phyloP scores from a whole-genome alignment of 164 flowering plant genomes.

The Pachysandra terminalis region DNA sequence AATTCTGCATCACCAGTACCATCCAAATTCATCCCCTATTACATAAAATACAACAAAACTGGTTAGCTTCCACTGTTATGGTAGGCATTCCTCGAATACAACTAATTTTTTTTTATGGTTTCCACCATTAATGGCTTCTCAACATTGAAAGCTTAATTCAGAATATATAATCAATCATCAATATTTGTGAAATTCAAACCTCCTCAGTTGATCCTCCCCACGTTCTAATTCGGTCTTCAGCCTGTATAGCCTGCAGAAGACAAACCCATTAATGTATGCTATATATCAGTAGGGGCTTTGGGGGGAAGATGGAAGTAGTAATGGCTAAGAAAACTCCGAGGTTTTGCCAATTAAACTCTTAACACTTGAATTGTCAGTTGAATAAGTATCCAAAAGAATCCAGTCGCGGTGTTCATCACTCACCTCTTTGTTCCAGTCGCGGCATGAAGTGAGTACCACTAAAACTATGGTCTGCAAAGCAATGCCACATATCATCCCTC shows the following conservation, averaged over 20 bases:
- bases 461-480: slow-evolving; percentile 50
- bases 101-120: too few relatives aligned
- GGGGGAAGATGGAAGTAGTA: background rate
- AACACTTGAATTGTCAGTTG: background rate
- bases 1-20: too few relatives aligned
- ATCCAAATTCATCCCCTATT: too few relatives aligned
- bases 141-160: too few relatives aligned
- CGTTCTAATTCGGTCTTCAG: slow-evolving; percentile 44
- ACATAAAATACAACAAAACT: too few relatives aligned
- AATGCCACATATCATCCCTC: slow-evolving; percentile 63
- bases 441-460: slow-evolving; percentile 31
- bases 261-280: background rate
- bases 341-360: background rate
- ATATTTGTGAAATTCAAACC: slow-evolving; percentile 6
- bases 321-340: background rate
- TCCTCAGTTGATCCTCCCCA: slow-evolving; percentile 55
- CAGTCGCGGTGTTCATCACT: slow-evolving; percentile 4
- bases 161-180: too few relatives aligned
- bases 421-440: slow-evolving; percentile 56
- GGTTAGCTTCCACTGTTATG: too few relatives aligned
- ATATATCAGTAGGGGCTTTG: background rate
- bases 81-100: too few relatives aligned
- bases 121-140: too few relatives aligned
- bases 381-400: background rate
- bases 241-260: slow-evolving; percentile 45